Evolutionary conservation across 176 grass and related monocot genomes (phyloP), one percentile per base, ranked within the genome.

Genomic region (Rhipidocladum racemiflorum): DNA sequence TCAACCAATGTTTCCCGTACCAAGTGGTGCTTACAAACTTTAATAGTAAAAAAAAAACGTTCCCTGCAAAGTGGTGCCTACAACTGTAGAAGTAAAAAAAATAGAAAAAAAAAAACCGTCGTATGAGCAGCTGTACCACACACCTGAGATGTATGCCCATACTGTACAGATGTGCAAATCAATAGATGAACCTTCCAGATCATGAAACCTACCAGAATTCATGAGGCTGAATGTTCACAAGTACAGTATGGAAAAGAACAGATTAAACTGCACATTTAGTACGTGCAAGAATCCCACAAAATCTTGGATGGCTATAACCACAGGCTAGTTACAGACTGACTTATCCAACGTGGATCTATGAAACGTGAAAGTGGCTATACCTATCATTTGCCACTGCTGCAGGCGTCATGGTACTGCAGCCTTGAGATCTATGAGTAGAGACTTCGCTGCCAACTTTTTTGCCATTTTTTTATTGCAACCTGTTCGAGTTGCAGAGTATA

Each of bases 381-480:
- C 3, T 3, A 65, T 69, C 32, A 45, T 29, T 30, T 32, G 53
- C 21, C 18, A 76, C 30, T 38, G 23, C 34, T 4, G 30, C 29
- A 20, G 23, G 21, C 12, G 29, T 74, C 15, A 64, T 39, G 21
- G 25, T 17, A 65, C 10, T 30, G 42, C 10, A 61, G 24, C 78
- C 61, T 91, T 91, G 23, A 97, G 44, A 53, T 61, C 28, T 36
- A 61, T 12, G 6, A 97, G 87, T 53, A 94, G 16, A 10, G 80
- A 43, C 32, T 80, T 86, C n/a, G 91, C 76, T 4, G 83, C 91
- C 27, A 88, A 43, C 66, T 91, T 92, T 72, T 83, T 86, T 6
- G 91, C 89, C 9, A 83, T 86, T 1, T 23, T 13, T 72, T 72
- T 90, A 35, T 65, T 44, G 11, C 61, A 17, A 23, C 83, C 91